Evolutionary conservation across 768 basidiomycete genomes (phyloP), one percentile per base, ranked within the genome.

Genomic region (Neoboletus brunneissimus): DNA sequence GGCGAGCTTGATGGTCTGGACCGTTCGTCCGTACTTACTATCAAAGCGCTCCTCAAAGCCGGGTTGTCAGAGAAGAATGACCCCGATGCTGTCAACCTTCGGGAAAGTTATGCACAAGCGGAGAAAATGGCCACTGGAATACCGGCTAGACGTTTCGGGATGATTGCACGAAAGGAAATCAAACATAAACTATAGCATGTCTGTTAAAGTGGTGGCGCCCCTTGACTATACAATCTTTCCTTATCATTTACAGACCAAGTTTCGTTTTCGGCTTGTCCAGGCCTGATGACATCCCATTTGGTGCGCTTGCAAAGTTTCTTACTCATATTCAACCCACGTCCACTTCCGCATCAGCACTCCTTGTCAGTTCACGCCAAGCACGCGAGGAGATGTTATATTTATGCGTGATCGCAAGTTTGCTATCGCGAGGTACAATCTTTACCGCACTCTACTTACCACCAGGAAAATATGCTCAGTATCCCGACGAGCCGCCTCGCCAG

Each of bases 21-120:
- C 58, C 80, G 74, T 11, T 68, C 74, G 1, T 81, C 87, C 9
- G 53, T 88, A 6, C 71, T 87, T 13, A 66, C 68, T 4, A 77
- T 82, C 35, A 86, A 83, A 67, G 70, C 68, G 16, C 77, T 88
- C 23, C 77, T 88, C 38, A 78, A 75, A 51, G 73, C 76, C 8
- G 85, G 81, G 16, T 57, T 86, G 58, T 74, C 80, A 38, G 87
- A 87, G 62, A 84, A 80, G 68, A 86, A 86, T 45, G 72, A 83
- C 51, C 80, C 82, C 3, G 84, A 89, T 65, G 81, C 80, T 4
- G 81, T 82, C 12, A 86, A 86, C 61, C 73, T 88, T 15, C 77
- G 87, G 45, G 87, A 89, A 70, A 85, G 83, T 51, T 87, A 87
- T 64, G 85, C 82, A 12, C 87, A 89, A 72, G 86, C 86, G 4